Evolutionary conservation across 140 eudicot species (phyloP).

Genomic region (Anethum foeniculum): DNA sequence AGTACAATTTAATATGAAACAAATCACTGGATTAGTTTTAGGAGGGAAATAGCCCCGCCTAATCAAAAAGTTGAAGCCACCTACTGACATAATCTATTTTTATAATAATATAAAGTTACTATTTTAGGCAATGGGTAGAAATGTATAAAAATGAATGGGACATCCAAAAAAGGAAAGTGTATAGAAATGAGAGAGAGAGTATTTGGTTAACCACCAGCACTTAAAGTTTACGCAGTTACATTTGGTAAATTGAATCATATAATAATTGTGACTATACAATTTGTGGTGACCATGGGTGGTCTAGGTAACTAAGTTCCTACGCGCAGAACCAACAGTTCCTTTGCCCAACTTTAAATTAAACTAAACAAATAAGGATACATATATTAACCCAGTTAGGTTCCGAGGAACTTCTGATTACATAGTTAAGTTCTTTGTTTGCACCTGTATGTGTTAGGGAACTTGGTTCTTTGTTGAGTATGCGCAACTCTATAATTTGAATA

Average conservation of each 20-base stretch:
- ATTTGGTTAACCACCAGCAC: not conserved
- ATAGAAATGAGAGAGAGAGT: too few species aligned
- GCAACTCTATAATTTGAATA: not conserved
- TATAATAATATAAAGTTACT: too few species aligned
- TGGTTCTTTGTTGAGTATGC: not conserved
- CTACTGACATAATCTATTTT: too few species aligned
- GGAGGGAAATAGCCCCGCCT: too few species aligned
- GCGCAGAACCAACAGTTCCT: not conserved
- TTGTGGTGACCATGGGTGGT: not conserved
- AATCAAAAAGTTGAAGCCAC: too few species aligned
- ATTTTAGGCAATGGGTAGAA: too few species aligned
- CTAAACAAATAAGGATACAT: not conserved
- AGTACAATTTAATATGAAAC: too few species aligned
- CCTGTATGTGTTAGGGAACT: not conserved
- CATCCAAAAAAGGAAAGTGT: too few species aligned
- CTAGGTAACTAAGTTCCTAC: not conserved
- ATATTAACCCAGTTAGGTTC: not conserved
- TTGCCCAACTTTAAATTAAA: not conserved
- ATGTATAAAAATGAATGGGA: too few species aligned
- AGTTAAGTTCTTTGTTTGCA: not conserved
- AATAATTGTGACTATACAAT: too few species aligned
- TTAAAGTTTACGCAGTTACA: not conserved
- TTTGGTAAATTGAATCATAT: not conserved
- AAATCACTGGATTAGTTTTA: too few species aligned
- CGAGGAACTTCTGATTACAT: not conserved